Conservation (phyloP, 805 yeast genomes). For the Candida namnaoensis region DNA sequence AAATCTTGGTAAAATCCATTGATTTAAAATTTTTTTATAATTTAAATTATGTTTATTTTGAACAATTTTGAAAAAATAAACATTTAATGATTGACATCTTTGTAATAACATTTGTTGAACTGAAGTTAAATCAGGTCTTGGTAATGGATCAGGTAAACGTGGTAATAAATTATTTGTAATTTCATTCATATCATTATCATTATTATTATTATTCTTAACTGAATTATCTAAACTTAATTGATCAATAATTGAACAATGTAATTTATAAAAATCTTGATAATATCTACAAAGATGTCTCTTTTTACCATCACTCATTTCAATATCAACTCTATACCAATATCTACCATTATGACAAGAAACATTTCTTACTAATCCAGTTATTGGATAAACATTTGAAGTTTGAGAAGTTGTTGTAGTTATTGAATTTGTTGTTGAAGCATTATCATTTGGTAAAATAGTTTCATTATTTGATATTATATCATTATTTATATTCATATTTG, state of each 20-base stretch:
- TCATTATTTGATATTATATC: not conserved
- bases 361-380: slow-evolving; percentile 28
- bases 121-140: slow-evolving; percentile 24
- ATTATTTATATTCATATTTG: too few species aligned
- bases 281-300: slow-evolving; percentile 35
- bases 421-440: slow-evolving; percentile 1
- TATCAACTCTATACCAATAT: slow-evolving; percentile 43
- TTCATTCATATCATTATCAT: slow-evolving; percentile 2
- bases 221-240: slow-evolving; percentile 2
- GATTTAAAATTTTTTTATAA: slow-evolving; percentile 15
- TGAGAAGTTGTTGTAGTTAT: not conserved
- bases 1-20: slow-evolving; percentile 19
- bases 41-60: slow-evolving; percentile 14
- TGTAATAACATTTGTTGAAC: slow-evolving; percentile 21
- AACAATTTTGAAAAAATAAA: slow-evolving; percentile 29
- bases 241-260: slow-evolving; percentile 28
- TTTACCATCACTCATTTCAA: slow-evolving; percentile 24
- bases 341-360: slow-evolving; percentile 32
- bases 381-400: slow-evolving; percentile 15
- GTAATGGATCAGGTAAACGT: slow-evolving; percentile 38
- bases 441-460: not conserved
- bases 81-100: slow-evolving; percentile 31
- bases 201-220: not conserved
- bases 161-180: slow-evolving; percentile 21
- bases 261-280: slow-evolving; percentile 41